Base-by-base conservation (phyloP, 208 protist genomes). In the Naegleria gruberi region DNA sequence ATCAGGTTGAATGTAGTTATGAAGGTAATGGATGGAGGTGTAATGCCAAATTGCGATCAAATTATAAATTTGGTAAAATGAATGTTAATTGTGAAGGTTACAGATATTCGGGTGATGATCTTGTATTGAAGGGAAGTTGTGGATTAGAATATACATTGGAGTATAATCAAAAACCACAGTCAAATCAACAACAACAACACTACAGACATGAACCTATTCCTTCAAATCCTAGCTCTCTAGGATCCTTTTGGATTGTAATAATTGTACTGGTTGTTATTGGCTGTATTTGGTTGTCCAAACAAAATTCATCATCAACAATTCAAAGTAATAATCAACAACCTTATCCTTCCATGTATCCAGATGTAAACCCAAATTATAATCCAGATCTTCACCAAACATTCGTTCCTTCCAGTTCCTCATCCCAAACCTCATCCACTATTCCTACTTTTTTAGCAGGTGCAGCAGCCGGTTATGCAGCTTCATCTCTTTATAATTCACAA, bases 81-180 rank as follows among this genome's bases (percentile, higher is more conserved):
- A 15, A 88, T 7, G 84, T 88, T 10, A 40, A 65, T 65, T 88
- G 84, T 65, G 84, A 88, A 65, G 84, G 84, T 6, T 88, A 65
- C 42, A n/a, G 45, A 6, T 40, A 65, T 42, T 4, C 84, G 43
- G 84, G 84, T 41, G 84, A 88, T 88, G 7, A 65, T 43, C 3
- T 34, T 40, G 84, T 88, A 0, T 51, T 88, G n/a, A 37, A 41
- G 26, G 84, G 84, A 0, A n/a, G 10, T 19, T 88, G 84, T 42
- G 84, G 10, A 23, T 43, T 88, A 19, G 43, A 57, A 10, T 88
- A 65, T 65, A 8, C 5, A 26, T 65, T 88, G 10, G 43, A 65
- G 30, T 88, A 30, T 15, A 88, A 30, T 0, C n/a, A 19, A 7
- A 88, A 88, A 65, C 45, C 45, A 30, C 6, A 42, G 30, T 15